Evolutionary conservation across 768 basidiomycete genomes (phyloP), one percentile per base, ranked within the genome.

Genomic region (Mycena venus): DNA sequence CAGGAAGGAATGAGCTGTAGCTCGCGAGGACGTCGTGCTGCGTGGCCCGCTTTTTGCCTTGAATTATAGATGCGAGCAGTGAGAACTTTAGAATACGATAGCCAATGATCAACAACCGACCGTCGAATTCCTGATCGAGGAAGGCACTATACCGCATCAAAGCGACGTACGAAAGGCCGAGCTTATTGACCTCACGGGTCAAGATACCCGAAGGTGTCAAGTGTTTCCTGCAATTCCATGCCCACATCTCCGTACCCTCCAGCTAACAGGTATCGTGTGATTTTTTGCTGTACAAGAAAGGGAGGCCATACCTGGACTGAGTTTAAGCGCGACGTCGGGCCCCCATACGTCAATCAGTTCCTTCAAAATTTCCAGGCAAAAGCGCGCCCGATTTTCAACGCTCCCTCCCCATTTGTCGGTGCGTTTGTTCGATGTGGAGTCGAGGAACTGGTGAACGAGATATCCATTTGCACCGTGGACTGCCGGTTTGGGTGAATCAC

Each of bases 371-470:
- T 85, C 84, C 34, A 85, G 78, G 10, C 78, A 72, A 79, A 88
- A 87, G 15, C 85, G 78, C 9, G 79, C 74, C 25, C 86, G 81
- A 79, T 86, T 86, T 76, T 86, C 84, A 42, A 84, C 62, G 17
- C 80, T 81, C 3, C 87, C 87, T 14, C 87, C 87, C 82, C 85
- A 88, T 59, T 65, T 59, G 56, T 72, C 86, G 17, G 82, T 85
- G 40, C 84, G 83, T 40, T 82, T 74, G 80, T 86, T 86, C 34
- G 79, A 67, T 8, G 68, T 76, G 68, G 65, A 59, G 73, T 83
- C 81, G 38, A 84, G 74, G 79, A 85, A 85, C 68, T 85, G 83
- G 56, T 83, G 77, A 68, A 85, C 69, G 21, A 84, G 78, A 77
- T 84, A 83, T 4, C 82, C 82, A 72, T 75, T 79, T 15, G 78